Percentiles rank a stretch among this genome's conserved stretches.
Conservation (phyloP, 345 rosid species). For the Murraya paniculata region DNA sequence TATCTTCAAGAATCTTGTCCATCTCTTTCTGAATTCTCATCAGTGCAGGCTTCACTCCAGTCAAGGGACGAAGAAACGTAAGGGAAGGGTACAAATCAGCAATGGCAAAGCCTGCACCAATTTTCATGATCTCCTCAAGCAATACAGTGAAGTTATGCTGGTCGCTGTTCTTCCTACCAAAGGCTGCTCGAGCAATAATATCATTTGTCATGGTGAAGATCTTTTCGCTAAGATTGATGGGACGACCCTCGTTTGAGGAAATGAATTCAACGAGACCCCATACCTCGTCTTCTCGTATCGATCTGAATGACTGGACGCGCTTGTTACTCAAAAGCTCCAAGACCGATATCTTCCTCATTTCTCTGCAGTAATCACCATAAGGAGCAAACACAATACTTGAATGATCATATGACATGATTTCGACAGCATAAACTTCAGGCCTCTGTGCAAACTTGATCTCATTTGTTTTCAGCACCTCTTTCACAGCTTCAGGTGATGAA, state of each 20-base stretch:
- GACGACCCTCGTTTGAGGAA: not conserved
- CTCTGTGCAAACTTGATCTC: conserved; percentile 1
- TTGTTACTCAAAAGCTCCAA: conserved; percentile 1
- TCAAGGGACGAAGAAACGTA: conserved; percentile 2
- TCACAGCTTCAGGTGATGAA: conserved; percentile 12
- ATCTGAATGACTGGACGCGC: conserved; percentile 1
- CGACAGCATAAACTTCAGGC: conserved; percentile 7
- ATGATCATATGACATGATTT: conserved; percentile 2
- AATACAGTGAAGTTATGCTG: not conserved
- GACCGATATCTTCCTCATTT: not conserved
- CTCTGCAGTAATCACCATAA: conserved; percentile 1
- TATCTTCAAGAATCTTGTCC: conserved; percentile 16
- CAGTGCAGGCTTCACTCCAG: conserved; percentile 4
- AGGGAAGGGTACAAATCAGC: conserved; percentile 19
- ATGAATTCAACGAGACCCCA: conserved; percentile 12
- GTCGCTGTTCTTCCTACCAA: conserved; percentile 10
- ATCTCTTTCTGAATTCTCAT: conserved; percentile 2
- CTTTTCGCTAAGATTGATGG: conserved; percentile 1
- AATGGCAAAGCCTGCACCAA: conserved; percentile 2
- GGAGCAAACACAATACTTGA: conserved; percentile 10
- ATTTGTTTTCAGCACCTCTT: conserved; percentile 13
- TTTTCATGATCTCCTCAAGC: not conserved
- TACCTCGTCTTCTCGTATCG: conserved; percentile 12
- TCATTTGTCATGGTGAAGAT: not conserved
- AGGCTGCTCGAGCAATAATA: not conserved